Percentiles rank a stretch among this genome's conserved stretches.
Evolutionary conservation across 2,329 filamentous ascomycete species (phyloP).

Genomic region (Nigrospora oryzae): DNA sequence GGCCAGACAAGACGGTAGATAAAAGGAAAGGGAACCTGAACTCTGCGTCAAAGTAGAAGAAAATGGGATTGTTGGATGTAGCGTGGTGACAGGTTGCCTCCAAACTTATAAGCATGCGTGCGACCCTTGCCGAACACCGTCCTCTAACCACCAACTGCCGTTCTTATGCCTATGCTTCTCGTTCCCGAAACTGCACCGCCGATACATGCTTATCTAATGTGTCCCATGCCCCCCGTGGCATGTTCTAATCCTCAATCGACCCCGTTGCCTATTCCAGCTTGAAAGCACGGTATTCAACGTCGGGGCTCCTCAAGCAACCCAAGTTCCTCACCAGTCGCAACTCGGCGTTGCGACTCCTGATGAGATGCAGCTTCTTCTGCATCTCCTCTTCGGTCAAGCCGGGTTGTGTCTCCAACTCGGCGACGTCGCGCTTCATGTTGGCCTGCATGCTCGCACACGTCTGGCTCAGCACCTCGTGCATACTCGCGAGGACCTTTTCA

Average conservation of each 20-base stretch:
- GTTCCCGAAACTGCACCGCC: too few relatives aligned
- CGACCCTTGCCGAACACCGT: too few relatives aligned
- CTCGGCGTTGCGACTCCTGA: slow-evolving; percentile 78
- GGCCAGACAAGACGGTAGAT: too few relatives aligned
- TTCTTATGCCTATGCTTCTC: too few relatives aligned
- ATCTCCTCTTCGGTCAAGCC: slow-evolving; percentile 34
- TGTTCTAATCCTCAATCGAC: not conserved
- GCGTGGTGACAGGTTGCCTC: too few relatives aligned
- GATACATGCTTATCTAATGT: too few relatives aligned
- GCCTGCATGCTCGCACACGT: slow-evolving; percentile 57
- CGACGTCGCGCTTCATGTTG: slow-evolving; percentile 34
- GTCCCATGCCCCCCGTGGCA: too few relatives aligned
- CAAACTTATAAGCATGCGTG: too few relatives aligned
- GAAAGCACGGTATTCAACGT: slow-evolving; percentile 52
- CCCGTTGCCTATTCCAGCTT: slow-evolving; percentile 9
- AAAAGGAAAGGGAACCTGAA: too few relatives aligned
- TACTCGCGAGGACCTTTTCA: slow-evolving; percentile 82
- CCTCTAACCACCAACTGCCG: too few relatives aligned
- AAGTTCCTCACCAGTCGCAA: slow-evolving; percentile 74
- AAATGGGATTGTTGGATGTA: too few relatives aligned
- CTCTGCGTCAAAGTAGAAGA: too few relatives aligned
- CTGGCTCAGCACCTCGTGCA: slow-evolving; percentile 74
- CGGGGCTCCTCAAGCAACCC: slow-evolving; percentile 57
- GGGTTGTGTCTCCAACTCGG: slow-evolving; percentile 26
- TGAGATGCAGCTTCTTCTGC: slow-evolving; percentile 54